Conservation (phyloP, 83 land plant species). For the Diphasiastrum complanatum region DNA sequence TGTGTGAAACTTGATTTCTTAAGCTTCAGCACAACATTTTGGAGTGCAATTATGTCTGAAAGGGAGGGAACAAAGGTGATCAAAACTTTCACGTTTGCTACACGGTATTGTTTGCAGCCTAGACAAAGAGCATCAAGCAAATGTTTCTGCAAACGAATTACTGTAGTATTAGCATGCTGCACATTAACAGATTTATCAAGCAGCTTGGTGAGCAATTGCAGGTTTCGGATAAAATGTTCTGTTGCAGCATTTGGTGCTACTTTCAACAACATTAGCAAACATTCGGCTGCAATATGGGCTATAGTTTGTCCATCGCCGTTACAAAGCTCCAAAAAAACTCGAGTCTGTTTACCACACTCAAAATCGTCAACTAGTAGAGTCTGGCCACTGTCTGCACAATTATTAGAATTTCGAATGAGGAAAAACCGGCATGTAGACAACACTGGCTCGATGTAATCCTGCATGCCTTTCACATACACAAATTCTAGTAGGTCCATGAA, state of each 20-base stretch:
- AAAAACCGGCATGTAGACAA: constrained; percentile 69
- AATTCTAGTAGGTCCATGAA: constrained; percentile 82
- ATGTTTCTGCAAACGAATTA: neutral
- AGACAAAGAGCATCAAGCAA: constrained; percentile 37
- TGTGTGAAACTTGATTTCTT: constrained; percentile 36
- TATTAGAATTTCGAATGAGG: constrained; percentile 50
- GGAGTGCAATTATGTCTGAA: constrained; percentile 38
- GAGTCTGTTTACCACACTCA: constrained; percentile 60
- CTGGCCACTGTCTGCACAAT: constrained; percentile 27
- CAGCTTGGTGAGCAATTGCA: constrained; percentile 37
- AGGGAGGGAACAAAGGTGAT: constrained; percentile 28
- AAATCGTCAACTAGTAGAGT: constrained; percentile 48
- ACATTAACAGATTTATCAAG: constrained; percentile 33
- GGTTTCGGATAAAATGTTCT: constrained; percentile 46
- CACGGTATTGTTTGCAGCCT: constrained; percentile 48
- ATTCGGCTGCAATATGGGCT: constrained; percentile 82
- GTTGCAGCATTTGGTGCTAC: constrained; percentile 75
- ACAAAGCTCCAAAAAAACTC: constrained; percentile 69
- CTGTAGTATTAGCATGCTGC: constrained; percentile 32
- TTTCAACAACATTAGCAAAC: constrained; percentile 61
- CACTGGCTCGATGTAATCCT: constrained; percentile 92
- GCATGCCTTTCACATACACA: constrained; percentile 84
- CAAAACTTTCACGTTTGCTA: constrained; percentile 24
- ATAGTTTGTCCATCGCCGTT: constrained; percentile 40
- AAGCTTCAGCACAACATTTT: constrained; percentile 37